Evolutionary conservation across 1,284 basidiomycete species (phyloP), one percentile per base, ranked within the genome.

Genomic region (Cryptococcus amylolentus): DNA sequence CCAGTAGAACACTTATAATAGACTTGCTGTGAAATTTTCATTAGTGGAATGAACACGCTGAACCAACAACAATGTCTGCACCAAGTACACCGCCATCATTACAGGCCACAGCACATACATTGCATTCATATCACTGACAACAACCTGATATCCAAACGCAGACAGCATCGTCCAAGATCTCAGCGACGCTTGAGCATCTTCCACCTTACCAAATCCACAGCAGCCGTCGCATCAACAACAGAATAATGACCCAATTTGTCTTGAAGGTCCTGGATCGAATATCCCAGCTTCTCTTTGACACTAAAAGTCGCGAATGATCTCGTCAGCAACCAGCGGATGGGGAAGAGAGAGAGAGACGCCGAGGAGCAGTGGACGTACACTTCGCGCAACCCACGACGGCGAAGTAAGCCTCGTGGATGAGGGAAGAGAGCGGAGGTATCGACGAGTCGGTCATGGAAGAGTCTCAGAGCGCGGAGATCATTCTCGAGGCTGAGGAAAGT

Each of bases 341-440:
- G 43, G 58, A 41, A 45, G n/a, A 20, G 37, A 58, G 16, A 57
- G 26, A 40, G 26, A 52, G 23, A 23, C 23, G 23, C 23, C 23
- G 23, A 57, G 47, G 31, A 8, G 31, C 10, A 35, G 31, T 6
- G 6, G 77, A 42, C 86, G 76, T 64, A 92, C 88, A 96, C 76
- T 67, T 90, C 86, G 64, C 85, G 82, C 18, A 95, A 77, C 1
- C 90, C 86, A 43, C 87, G 81, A 27, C 89, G 81, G 70, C 85
- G 93, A 0, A 91, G 91, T 3, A 81, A 79, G 4, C 92, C 91
- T 41, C 83, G 82, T 2, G 81, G 79, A 71, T 95, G 92, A 13
- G 88, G 89, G 68, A 92, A 93, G n/a, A 96, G 76, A 13, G 87
- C 79, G 0, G 85, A 87, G 0, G 92, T 95, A 68, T 96, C 92